Evolutionary conservation across 73 alveolate genomes (phyloP), one percentile per base, ranked within the genome.

Genomic region (Symbiodinium pilosum): DNA sequence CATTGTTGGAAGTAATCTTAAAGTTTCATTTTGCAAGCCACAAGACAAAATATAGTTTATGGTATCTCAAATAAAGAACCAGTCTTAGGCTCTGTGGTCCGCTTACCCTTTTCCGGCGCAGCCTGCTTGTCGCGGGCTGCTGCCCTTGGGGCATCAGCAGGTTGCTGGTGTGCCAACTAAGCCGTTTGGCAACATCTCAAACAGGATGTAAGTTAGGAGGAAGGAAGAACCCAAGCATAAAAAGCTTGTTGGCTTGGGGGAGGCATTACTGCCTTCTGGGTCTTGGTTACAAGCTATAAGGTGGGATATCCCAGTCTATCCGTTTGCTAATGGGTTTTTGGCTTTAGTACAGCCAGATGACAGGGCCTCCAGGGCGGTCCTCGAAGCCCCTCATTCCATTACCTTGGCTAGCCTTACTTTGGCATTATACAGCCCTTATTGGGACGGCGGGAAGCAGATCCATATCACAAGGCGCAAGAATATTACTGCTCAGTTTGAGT

Each of bases 111-210:
- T 47, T 14, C 59, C 81, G 12, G 18, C 39, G 32, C 81, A 64
- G 30, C 18, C 81, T 38, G 38, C 81, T 64, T 64, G 81, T 64
- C 81, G 81, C 30, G 81, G 81, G 81, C 30, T 64, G 81, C 81
- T 64, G 38, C 81, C 41, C 14, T 64, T 64, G 38, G 81, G 24
- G 81, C 34, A 64, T 38, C 81, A n/a, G 30, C 39, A 9, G 81
- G 38, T 54, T n/a, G 20, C 26, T n/a, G 73, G 26, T 16, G 32
- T n/a, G n/a, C 18, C 71, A n/a, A 14, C 30, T 24, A 51, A 51
- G 68, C 18, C n/a, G n/a, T 54, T 54, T 54, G n/a, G n/a, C 34
- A 54, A 16, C 32, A 1, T 16, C 6, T 6, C 28, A 30, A 3
- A 24, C 73, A 30, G 32, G 26, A 54, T 11, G 73, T n/a, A 16